A percentile compares a stretch with the other conserved stretches of the same genome.
phyloP scores from a whole-genome alignment of 2,329 filamentous ascomycete species.

The Alternaria incomplexa region DNA sequence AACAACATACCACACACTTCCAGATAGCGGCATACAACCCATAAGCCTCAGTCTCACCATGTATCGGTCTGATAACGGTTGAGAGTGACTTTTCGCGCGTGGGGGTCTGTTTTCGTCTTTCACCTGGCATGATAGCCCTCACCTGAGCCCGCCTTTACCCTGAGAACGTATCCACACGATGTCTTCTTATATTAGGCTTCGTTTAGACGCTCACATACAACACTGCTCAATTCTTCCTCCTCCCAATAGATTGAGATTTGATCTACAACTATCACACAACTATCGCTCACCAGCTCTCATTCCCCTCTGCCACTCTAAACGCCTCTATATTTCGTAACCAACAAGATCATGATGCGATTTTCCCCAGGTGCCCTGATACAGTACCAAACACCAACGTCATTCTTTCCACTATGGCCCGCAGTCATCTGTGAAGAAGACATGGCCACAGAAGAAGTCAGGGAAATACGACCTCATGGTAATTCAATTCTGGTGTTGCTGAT shows the following conservation, averaged over 20 bases:
- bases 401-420: conserved; percentile 21
- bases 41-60: neutral
- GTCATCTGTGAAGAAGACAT: conserved; percentile 29
- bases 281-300: neutral
- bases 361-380: conserved; percentile 17
- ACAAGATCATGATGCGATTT: neutral
- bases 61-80: neutral
- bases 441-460: conserved; percentile 10
- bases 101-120: conserved; percentile 1
- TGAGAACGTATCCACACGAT: neutral
- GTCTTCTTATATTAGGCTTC: neutral
- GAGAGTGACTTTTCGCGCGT: neutral
- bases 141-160: conserved; percentile 6
- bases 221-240: neutral
- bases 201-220: neutral
- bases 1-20: neutral
- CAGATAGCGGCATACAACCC: neutral
- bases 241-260: neutral
- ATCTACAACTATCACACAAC: neutral
- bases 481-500: conserved; percentile 22
- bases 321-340: neutral
- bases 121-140: neutral
- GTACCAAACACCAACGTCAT: conserved; percentile 5
- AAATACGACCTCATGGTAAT: conserved; percentile 16
- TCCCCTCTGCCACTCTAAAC: neutral